Percentiles rank a stretch among this genome's conserved stretches.
Evolutionary conservation across 768 basidiomycete genomes (phyloP).

Genomic region (Podaxis mareebaensis): DNA sequence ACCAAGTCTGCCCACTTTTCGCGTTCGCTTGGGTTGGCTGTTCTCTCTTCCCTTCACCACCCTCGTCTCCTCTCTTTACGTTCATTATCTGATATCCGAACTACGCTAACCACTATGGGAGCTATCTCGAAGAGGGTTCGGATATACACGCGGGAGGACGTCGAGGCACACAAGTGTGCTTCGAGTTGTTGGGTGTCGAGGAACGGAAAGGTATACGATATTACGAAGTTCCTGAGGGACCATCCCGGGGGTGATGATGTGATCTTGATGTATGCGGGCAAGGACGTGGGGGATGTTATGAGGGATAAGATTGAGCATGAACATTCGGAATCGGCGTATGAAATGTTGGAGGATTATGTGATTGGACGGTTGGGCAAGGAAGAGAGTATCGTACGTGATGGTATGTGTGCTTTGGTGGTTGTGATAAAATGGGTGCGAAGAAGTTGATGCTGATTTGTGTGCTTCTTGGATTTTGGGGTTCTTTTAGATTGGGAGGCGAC

Average conservation of each 20-base stretch:
- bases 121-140: conserved; percentile 67
- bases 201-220: conserved; percentile 85
- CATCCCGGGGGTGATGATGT: conserved; percentile 96
- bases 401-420: conserved; percentile 40
- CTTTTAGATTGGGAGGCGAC: conserved; percentile 81
- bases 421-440: background rate
- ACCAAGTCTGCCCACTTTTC: conserved; percentile 12
- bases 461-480: no score
- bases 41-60: background rate
- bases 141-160: conserved; percentile 76
- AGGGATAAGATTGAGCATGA: conserved; percentile 77
- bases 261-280: conserved; percentile 79
- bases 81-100: background rate
- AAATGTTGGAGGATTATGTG: conserved; percentile 85
- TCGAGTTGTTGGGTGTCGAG: conserved; percentile 82
- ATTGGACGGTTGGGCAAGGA: conserved; percentile 81
- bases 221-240: conserved; percentile 80
- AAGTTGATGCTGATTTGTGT: background rate
- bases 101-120: background rate
- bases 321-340: conserved; percentile 89
- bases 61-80: background rate
- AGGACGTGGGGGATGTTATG: conserved; percentile 83
- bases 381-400: conserved; percentile 75
- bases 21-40: background rate
- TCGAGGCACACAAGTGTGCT: conserved; percentile 58